These are phyloP conservation scores for Parietichytrium sp. DNA, from an alignment of 108 stramenopile species.

Conservation along the genomic window DNA sequence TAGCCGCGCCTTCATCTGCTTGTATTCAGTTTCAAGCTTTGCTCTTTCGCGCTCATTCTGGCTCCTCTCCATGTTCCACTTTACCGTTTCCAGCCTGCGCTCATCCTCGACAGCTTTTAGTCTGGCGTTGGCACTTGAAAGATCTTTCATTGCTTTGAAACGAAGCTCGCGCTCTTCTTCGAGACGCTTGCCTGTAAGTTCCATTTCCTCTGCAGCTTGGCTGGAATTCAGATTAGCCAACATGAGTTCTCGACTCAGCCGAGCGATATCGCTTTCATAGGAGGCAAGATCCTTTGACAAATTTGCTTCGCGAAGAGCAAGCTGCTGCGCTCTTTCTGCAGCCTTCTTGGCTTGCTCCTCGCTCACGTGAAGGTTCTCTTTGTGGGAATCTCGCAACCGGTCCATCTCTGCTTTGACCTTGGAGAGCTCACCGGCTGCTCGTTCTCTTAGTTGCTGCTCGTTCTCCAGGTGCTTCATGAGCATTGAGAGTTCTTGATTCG, in stretches of 20 bases:
- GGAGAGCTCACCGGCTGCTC: slow-evolving; percentile 4
- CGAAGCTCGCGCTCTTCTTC: slow-evolving; percentile 1
- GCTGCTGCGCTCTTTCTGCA: not conserved
- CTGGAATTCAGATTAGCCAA: slow-evolving; percentile 3
- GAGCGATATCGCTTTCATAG: slow-evolving; percentile 1
- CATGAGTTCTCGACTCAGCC: slow-evolving; percentile 29
- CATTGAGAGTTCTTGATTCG: slow-evolving; percentile 4
- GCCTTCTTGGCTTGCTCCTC: not conserved
- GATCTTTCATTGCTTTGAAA: not conserved
- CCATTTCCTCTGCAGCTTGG: slow-evolving; percentile 15
- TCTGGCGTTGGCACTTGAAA: slow-evolving; percentile 49
- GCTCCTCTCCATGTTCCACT: not conserved
- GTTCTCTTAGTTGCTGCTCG: slow-evolving; percentile 17
- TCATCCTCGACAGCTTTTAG: slow-evolving; percentile 44
- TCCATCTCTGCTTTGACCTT: not conserved
- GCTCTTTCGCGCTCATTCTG: not conserved
- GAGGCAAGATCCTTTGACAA: not conserved
- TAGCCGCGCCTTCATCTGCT: not conserved
- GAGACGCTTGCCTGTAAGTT: not conserved
- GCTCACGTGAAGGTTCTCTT: not conserved
- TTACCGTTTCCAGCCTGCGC: slow-evolving; percentile 38
- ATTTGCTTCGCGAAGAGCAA: not conserved
- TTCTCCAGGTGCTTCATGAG: slow-evolving; percentile 23
- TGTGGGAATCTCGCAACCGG: not conserved
- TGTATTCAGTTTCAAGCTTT: not conserved